phyloP scores from a whole-genome alignment of 345 rosid species.

The Abelmoschus esculentus region DNA sequence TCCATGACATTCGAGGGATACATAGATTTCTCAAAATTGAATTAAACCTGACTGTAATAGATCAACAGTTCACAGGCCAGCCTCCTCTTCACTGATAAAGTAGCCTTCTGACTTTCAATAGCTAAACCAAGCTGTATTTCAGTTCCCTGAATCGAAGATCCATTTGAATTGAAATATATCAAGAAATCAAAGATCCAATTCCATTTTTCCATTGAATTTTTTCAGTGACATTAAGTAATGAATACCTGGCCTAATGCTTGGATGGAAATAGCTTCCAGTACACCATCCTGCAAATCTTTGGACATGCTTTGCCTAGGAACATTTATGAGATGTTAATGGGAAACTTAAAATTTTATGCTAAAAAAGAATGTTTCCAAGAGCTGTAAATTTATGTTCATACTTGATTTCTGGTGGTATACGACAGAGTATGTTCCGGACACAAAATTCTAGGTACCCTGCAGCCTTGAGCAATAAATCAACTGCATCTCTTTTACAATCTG shows the following conservation, averaged over 20 bases:
- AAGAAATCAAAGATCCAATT: slow-evolving; percentile 5
- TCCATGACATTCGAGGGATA: background rate
- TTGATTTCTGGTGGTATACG: slow-evolving; percentile 45
- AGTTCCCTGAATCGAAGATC: slow-evolving; percentile 52
- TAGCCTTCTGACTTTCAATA: slow-evolving; percentile 79
- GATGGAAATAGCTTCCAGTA: slow-evolving; percentile 55
- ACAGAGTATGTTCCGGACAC: slow-evolving; percentile 39
- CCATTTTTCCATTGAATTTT: slow-evolving; percentile 5
- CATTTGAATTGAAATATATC: background rate
- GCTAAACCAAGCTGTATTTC: slow-evolving; percentile 95
- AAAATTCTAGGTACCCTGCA: slow-evolving; percentile 75
- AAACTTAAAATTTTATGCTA: background rate
- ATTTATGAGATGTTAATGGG: slow-evolving; percentile 4
- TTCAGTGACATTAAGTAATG: background rate
- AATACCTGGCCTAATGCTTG: slow-evolving; percentile 93
- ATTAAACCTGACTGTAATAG: slow-evolving; percentile 60
- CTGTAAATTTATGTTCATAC: slow-evolving; percentile 29
- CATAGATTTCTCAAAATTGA: background rate
- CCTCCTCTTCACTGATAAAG: slow-evolving; percentile 82
- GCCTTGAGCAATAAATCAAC: slow-evolving; percentile 84
- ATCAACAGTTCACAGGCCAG: slow-evolving; percentile 81
- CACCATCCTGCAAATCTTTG: slow-evolving; percentile 65
- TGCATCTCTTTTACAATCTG: slow-evolving; percentile 74
- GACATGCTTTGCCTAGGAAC: slow-evolving; percentile 46
- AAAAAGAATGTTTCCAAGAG: background rate